Conservation (phyloP, 1,284 basidiomycete genomes). For the Rhodotorula sp. region DNA sequence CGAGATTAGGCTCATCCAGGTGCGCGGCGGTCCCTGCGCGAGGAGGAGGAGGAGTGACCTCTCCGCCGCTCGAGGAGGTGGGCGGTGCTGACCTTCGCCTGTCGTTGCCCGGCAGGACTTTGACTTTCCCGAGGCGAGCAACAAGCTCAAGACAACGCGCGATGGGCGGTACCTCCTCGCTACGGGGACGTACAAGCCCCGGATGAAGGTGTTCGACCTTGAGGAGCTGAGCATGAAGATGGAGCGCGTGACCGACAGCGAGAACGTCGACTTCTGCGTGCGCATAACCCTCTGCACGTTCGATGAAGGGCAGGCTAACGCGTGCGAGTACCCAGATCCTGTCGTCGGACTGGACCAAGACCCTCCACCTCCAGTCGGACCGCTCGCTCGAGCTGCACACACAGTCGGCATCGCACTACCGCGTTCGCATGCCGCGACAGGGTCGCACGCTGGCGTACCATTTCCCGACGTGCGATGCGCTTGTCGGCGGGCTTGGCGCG, state of each 20-base stretch:
- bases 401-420: slow-evolving; percentile 89
- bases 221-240: slow-evolving; percentile 93
- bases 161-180: slow-evolving; percentile 92
- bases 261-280: slow-evolving; percentile 97
- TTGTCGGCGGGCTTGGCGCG: slow-evolving; percentile 73
- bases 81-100: not conserved
- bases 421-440: slow-evolving; percentile 89
- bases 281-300: not conserved
- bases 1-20: slow-evolving; percentile 47
- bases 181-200: slow-evolving; percentile 97
- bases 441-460: slow-evolving; percentile 90
- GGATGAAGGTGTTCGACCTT: slow-evolving; percentile 94
- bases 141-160: slow-evolving; percentile 82
- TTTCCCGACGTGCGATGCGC: slow-evolving; percentile 76
- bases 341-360: slow-evolving; percentile 98
- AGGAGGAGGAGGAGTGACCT: not conserved
- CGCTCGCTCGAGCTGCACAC: slow-evolving; percentile 93
- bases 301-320: not conserved
- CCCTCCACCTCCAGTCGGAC: slow-evolving; percentile 93
- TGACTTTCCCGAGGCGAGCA: slow-evolving; percentile 95
- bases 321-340: slow-evolving; percentile 67
- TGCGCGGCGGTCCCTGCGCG: not conserved
- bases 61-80: not conserved
- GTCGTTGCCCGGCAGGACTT: slow-evolving; percentile 67
- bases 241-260: slow-evolving; percentile 91